Base-by-base conservation (phyloP, 129 eudicot species). In the Apium graveolens region DNA sequence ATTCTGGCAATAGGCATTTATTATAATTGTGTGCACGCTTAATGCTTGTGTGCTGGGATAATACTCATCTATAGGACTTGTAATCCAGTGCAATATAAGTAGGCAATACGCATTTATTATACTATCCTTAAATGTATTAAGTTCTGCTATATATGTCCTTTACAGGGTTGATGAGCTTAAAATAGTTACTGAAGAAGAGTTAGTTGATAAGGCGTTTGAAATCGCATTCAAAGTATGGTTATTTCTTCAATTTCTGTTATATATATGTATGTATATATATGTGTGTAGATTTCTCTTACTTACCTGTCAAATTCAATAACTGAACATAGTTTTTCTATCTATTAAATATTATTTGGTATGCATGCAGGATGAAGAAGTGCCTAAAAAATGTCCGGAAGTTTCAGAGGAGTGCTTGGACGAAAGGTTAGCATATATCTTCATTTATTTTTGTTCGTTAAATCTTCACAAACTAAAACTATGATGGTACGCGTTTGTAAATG, bases 141-240 rank as follows among this genome's bases (percentile, higher is more conserved):
- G 38, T 32, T 49, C 7, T 72, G 20, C 18, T 46, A 63, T 78
- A 31, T 37, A 27, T 78, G 46, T 43, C 76, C 76, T 43, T 71
- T 18, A 10, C 68, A 85, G 89, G 83, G 92, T 95, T 74, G 96
- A 95, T 65, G 94, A 87, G 68, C 96, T 95, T 76, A 91, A 87
- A 77, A 85, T 92, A 70, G 31, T 88, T 24, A 85, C 69, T 3
- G 96, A 90, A 85, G 95, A 92, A 74, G 97, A 95, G 75, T 79
- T 95, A 81, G 93, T 91, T 17, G 79, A 80, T 51, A 82, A 84
- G 86, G 97, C 98, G 29, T 86, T 88, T 78, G 90, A 81, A 75
- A 87, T 87, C 80, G 87, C 96, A 57, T 82, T 92, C 79, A 83
- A 87, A 88, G 96, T 85, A 88, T 80, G 83, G 3, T 38, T 63